Conservation (phyloP, 495 filamentous ascomycete species). For the Neurospora hispaniola region DNA sequence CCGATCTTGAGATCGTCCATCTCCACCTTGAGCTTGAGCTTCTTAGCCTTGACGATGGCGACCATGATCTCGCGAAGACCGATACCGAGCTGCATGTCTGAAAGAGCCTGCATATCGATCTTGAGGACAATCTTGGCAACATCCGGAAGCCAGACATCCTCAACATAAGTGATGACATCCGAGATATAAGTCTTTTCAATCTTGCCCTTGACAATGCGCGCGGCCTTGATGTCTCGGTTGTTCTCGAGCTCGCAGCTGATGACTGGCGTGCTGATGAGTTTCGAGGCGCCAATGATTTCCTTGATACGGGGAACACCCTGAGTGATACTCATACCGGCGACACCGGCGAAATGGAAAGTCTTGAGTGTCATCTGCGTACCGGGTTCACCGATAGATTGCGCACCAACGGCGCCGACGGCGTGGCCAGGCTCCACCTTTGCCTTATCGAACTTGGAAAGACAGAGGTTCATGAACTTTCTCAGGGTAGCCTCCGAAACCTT, state of each 20-base stretch:
- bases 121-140: constrained; percentile 61
- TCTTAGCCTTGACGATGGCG: constrained; percentile 66
- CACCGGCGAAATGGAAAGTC: constrained; percentile 99
- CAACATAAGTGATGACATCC: constrained; percentile 64
- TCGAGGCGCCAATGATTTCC: constrained; percentile 98
- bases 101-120: constrained; percentile 66
- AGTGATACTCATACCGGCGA: constrained; percentile 97
- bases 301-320: constrained; percentile 99
- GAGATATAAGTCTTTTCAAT: constrained; percentile 81
- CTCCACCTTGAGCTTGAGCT: constrained; percentile 58
- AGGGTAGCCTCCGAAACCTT: constrained; percentile 72
- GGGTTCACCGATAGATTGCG: constrained; percentile 95
- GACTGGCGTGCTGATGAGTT: constrained; percentile 84
- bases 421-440: constrained; percentile 88
- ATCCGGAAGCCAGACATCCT: constrained; percentile 71
- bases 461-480: constrained; percentile 64
- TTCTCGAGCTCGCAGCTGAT: constrained; percentile 74
- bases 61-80: constrained; percentile 53
- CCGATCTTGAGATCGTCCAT: constrained; percentile 25
- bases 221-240: constrained; percentile 56
- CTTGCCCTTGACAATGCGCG: constrained; percentile 76
- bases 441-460: constrained; percentile 78
- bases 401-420: constrained; percentile 94
- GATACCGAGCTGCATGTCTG: constrained; percentile 69
- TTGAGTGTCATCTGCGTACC: constrained; percentile 99